Evolutionary conservation across 208 protist genomes (phyloP), one percentile per base, ranked within the genome.

Genomic region (Balamuthia mandrillaris): DNA sequence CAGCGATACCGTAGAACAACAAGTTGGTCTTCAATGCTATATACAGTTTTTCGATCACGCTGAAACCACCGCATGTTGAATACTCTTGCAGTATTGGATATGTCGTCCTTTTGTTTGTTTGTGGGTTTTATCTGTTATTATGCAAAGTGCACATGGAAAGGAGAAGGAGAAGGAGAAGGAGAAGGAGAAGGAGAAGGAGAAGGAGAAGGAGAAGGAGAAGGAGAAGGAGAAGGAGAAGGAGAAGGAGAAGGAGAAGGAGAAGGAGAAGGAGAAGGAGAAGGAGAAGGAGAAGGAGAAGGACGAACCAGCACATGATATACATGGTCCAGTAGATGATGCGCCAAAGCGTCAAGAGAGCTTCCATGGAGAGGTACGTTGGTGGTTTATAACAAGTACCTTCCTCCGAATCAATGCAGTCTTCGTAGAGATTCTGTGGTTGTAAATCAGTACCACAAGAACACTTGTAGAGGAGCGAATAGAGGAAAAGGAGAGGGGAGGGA

Each of bases 1-100:
- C 85, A n/a, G 49, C 70, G 24, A 85, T 49, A 49, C 63, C 70
- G 56, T 87, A 87, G 77, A 87, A 87, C 18, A 87, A 27, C 6
- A 86, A 45, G n/a, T 87, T 87, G 27, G 85, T 78, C 9, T 45
- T 27, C 21, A 87, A 56, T 24, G 85, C 35, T n/a, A 27, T 35
- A 72, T 78, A 58, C 5, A 66, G 24, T 33, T 60, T 66, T 21
- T 60, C 49, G 21, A 61, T 21, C 33, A 87, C 70, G 35, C 75
- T 65, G 49, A 87, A 87, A 21, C 51, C 85, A 1, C 75, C 85
- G 9, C 39, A 42, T 18, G 37, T 16, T n/a, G 58, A 49, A 33
- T 87, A 87, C 27, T 72, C 85, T 49, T 87, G 85, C 16, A 86
- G 21, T 6, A 87, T 41, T 4, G 85, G 85, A 56, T 79, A 79